Evolutionary conservation across 208 protist species (phyloP).

Genomic region (Acanthamoeba healyi): DNA sequence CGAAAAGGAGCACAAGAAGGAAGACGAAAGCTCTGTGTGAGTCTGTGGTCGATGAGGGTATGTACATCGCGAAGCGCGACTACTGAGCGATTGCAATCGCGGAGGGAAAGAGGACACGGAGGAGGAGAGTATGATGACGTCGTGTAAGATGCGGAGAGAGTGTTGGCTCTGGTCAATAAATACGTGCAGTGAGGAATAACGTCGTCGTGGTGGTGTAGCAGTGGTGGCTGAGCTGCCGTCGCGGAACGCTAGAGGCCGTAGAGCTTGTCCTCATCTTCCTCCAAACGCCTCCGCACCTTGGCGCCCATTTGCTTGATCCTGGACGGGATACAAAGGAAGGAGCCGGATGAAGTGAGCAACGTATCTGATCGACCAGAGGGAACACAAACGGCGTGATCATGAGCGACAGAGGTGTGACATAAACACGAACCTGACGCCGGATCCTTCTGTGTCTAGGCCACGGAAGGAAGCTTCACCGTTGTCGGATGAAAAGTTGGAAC

Average conservation of each 20-base stretch:
- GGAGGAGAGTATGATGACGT: neutral
- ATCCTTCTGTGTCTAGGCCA: neutral
- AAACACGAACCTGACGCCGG: constrained; percentile 30
- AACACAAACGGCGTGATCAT: no score
- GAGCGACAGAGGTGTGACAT: no score
- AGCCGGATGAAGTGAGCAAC: no score
- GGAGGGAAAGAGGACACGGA: neutral
- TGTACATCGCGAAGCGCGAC: neutral
- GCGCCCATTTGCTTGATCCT: constrained; percentile 45
- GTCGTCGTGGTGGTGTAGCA: no score
- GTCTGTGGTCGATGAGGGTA: neutral
- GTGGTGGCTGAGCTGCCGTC: neutral
- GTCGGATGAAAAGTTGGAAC: neutral
- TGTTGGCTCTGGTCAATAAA: neutral
- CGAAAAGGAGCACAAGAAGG: neutral
- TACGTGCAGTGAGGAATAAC: no score
- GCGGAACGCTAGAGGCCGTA: constrained; percentile 24
- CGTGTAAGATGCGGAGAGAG: neutral
- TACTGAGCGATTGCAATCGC: no score
- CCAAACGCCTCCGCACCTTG: neutral
- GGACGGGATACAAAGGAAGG: neutral
- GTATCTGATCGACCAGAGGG: no score
- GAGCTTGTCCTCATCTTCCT: constrained; percentile 23
- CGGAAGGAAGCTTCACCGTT: neutral
- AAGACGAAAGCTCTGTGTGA: no score